Percentiles rank a stretch among this genome's conserved stretches.
These are phyloP conservation scores for Macrolepiota fuliginosa DNA, from an alignment of 768 basidiomycete species.

Conservation along the genomic window DNA sequence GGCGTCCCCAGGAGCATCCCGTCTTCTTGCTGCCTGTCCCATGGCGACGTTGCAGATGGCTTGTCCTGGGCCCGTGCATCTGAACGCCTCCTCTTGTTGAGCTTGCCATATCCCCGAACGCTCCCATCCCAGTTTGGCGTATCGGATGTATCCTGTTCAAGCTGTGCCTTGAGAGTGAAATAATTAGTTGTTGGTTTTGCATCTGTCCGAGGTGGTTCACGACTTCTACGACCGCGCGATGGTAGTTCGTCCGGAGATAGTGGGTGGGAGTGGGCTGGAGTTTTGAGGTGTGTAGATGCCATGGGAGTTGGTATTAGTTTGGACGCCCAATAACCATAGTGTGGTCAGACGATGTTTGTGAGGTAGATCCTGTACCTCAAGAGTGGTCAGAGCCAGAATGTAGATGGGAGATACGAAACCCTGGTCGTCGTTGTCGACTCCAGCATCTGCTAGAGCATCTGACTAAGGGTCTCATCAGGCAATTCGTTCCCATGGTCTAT, in stretches of 20 bases:
- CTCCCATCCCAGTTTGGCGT: conserved; percentile 44
- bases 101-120: conserved; percentile 53
- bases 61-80: conserved; percentile 22
- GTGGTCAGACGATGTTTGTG: background rate
- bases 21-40: conserved; percentile 31
- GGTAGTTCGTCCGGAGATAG: conserved; percentile 56
- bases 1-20: conserved; percentile 31
- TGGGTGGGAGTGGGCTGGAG: conserved; percentile 71
- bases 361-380: background rate
- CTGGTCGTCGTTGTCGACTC: background rate
- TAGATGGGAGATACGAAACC: background rate
- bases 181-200: conserved; percentile 43
- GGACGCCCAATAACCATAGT: conserved; percentile 5
- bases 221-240: conserved; percentile 40
- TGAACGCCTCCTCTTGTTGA: conserved; percentile 25
- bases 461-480: background rate
- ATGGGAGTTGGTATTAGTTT: conserved; percentile 20
- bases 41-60: conserved; percentile 36
- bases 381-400: background rate
- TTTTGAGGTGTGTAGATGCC: conserved; percentile 42
- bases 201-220: conserved; percentile 23
- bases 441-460: background rate
- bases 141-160: conserved; percentile 42
- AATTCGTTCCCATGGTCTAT: background rate
- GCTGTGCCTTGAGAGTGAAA: conserved; percentile 60